phyloP scores from a whole-genome alignment of 1,284 basidiomycete genomes.

The Cryptococcus jaspeensis region DNA sequence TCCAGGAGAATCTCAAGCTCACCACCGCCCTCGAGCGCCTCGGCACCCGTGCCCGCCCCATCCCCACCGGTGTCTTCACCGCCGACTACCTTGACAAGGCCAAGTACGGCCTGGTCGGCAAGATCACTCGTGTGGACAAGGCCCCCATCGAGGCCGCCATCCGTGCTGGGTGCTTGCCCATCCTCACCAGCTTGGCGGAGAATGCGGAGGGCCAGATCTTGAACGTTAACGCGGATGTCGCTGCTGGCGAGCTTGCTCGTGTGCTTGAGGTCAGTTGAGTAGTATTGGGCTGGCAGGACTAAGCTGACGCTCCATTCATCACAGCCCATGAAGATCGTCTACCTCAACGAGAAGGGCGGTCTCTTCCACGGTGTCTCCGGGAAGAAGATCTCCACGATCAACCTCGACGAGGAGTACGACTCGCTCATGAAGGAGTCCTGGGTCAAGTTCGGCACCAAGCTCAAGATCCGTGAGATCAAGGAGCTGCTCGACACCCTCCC shows the following conservation, averaged over 20 bases:
- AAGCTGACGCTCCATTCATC: background rate
- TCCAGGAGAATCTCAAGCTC: conserved; percentile 91
- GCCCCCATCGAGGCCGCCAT: conserved; percentile 92
- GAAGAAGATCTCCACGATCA: conserved; percentile 92
- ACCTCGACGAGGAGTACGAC: conserved; percentile 98
- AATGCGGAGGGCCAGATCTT: conserved; percentile 88
- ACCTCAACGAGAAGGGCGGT: conserved; percentile 97
- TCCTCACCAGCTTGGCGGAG: conserved; percentile 88
- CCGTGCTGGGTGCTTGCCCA: conserved; percentile 86
- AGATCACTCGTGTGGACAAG: conserved; percentile 89
- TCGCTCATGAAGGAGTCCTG: conserved; percentile 97
- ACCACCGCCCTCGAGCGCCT: conserved; percentile 86
- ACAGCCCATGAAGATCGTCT: conserved; percentile 94
- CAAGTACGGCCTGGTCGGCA: conserved; percentile 92
- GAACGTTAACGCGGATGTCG: conserved; percentile 96
- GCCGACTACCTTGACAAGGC: conserved; percentile 90
- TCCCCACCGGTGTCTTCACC: conserved; percentile 92
- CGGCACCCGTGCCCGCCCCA: conserved; percentile 90
- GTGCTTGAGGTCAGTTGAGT: conserved; percentile 66
- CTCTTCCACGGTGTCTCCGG: conserved; percentile 95
- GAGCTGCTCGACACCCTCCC: conserved; percentile 97
- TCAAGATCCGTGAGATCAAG: conserved; percentile 99
- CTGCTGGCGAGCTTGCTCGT: conserved; percentile 91
- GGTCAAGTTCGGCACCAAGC: conserved; percentile 99
- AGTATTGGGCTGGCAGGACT: background rate